These are phyloP conservation scores for Acacia confusa DNA, from an alignment of 306 rosid genomes.

Conservation along the genomic window DNA sequence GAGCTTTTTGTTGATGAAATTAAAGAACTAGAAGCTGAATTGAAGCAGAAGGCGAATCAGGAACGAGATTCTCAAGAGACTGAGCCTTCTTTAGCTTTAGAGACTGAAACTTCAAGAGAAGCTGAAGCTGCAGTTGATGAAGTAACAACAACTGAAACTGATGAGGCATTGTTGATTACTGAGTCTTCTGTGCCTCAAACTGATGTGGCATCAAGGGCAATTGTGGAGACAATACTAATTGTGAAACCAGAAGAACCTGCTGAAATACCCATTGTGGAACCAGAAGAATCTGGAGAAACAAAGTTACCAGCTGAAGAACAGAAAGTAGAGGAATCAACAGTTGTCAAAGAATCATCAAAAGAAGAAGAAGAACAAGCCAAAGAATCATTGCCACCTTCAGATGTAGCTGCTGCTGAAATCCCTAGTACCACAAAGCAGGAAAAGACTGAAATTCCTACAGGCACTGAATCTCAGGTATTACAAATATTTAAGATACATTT, in stretches of 20 bases:
- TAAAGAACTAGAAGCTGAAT: slow-evolving; percentile 14
- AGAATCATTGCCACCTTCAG: slow-evolving; percentile 32
- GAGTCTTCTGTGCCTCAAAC: slow-evolving; percentile 18
- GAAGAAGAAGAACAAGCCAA: slow-evolving; percentile 32
- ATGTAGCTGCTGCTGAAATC: slow-evolving; percentile 35
- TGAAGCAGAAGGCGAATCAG: slow-evolving; percentile 26
- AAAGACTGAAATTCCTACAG: slow-evolving; percentile 32
- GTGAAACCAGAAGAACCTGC: slow-evolving; percentile 28
- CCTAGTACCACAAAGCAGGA: slow-evolving; percentile 25
- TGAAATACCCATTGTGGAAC: slow-evolving; percentile 4
- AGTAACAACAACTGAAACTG: slow-evolving; percentile 6
- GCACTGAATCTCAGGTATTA: slow-evolving; percentile 45
- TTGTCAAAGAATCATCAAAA: slow-evolving; percentile 34
- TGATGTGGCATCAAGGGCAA: slow-evolving; percentile 38
- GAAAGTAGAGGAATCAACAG: slow-evolving; percentile 41
- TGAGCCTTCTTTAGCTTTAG: slow-evolving; percentile 11
- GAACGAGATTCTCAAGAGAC: slow-evolving; percentile 14
- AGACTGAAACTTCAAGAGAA: slow-evolving; percentile 23
- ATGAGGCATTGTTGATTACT: not conserved
- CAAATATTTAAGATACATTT: not conserved
- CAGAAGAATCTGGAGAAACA: slow-evolving; percentile 35
- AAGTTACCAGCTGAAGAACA: slow-evolving; percentile 26
- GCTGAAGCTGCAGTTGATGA: slow-evolving; percentile 29
- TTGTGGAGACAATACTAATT: slow-evolving; percentile 23
- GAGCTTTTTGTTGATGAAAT: slow-evolving; percentile 11